Evolutionary conservation across 306 rosid genomes (phyloP).

Genomic region (Herpetospermum pedunculosum): DNA sequence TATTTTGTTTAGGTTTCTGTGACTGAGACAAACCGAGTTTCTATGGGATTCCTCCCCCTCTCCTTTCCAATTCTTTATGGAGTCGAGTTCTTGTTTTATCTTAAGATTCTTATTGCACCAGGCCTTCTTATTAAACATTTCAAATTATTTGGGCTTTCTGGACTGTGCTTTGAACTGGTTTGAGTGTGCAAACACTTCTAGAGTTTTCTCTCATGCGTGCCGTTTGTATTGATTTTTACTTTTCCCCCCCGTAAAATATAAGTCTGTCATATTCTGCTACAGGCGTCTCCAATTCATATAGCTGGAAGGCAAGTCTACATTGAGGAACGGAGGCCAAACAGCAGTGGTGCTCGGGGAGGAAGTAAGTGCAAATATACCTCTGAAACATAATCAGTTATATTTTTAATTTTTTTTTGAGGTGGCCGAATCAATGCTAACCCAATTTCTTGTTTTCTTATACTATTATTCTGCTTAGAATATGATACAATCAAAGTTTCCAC

Average conservation of each 20-base stretch:
- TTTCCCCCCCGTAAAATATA: background rate
- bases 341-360: conserved; percentile 60
- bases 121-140: background rate
- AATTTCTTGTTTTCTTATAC: background rate
- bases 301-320: conserved; percentile 87
- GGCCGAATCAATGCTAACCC: background rate
- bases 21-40: background rate
- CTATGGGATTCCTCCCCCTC: background rate
- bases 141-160: background rate
- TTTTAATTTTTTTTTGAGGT: background rate
- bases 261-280: conserved; percentile 1
- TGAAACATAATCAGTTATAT: background rate
- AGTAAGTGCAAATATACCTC: conserved; percentile 30
- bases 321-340: conserved; percentile 89
- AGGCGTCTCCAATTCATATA: conserved; percentile 89
- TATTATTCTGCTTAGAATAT: background rate
- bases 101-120: background rate
- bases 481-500: background rate
- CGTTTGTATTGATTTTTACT: background rate
- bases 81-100: background rate
- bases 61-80: background rate
- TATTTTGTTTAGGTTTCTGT: background rate
- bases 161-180: background rate
- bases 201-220: background rate
- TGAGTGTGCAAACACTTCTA: background rate